These are phyloP conservation scores for Hyphopichia pseudoburtonii DNA, from an alignment of 1,139 yeast genomes.

Conservation along the genomic window DNA sequence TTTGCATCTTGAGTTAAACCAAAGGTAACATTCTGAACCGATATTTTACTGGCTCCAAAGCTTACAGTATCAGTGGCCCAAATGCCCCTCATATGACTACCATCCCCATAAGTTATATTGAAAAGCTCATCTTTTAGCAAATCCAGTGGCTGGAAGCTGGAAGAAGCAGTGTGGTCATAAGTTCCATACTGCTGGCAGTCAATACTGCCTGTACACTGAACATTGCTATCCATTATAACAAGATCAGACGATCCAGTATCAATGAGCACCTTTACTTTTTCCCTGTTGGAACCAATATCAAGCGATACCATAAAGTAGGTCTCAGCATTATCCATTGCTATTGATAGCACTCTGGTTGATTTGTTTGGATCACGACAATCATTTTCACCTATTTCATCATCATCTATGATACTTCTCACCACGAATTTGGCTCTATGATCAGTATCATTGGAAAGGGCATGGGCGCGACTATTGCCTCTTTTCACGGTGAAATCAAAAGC, in stretches of 20 bases:
- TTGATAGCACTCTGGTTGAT: too few species aligned
- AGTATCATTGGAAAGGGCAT: not conserved
- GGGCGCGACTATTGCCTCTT: not conserved
- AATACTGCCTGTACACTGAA: slow-evolving; percentile 13
- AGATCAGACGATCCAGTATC: slow-evolving; percentile 32
- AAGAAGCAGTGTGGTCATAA: slow-evolving; percentile 10
- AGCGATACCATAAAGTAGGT: slow-evolving; percentile 1
- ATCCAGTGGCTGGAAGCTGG: slow-evolving; percentile 10
- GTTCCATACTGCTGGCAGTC: slow-evolving; percentile 7
- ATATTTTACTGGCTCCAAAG: not conserved
- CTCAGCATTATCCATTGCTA: slow-evolving; percentile 2
- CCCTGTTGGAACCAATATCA: slow-evolving; percentile 7
- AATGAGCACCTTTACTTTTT: slow-evolving; percentile 5
- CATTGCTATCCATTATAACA: slow-evolving; percentile 27
- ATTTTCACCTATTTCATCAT: too few species aligned
- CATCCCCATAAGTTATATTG: slow-evolving; percentile 10
- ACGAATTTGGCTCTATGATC: not conserved
- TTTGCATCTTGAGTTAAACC: slow-evolving; percentile 49
- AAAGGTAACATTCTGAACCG: slow-evolving; percentile 42
- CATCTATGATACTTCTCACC: too few species aligned
- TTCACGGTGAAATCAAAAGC: not conserved
- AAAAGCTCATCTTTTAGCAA: slow-evolving; percentile 7
- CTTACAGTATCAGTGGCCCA: slow-evolving; percentile 69
- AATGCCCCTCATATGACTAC: slow-evolving; percentile 45
- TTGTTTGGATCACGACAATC: too few species aligned